phyloP scores from a whole-genome alignment of 768 basidiomycete species.

The Lactarius psammicola region DNA sequence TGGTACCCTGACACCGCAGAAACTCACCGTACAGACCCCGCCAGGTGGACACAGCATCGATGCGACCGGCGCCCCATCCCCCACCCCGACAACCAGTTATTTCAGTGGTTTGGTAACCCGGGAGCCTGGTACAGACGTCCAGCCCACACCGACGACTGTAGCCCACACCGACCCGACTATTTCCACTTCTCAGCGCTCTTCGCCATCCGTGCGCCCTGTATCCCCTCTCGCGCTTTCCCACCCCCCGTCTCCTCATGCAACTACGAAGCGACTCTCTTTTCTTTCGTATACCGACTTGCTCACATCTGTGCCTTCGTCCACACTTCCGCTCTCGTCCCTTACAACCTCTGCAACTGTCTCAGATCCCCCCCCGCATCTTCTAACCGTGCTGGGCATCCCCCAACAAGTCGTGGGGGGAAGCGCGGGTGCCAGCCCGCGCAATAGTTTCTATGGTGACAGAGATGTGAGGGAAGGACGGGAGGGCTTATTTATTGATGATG shows the following conservation, averaged over 20 bases:
- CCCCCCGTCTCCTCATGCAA: constrained; percentile 45
- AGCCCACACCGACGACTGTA: constrained; percentile 32
- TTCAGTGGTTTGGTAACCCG: constrained; percentile 35
- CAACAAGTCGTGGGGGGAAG: constrained; percentile 35
- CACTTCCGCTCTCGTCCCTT: constrained; percentile 68
- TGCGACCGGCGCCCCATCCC: background rate
- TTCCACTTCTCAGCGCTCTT: constrained; percentile 27
- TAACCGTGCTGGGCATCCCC: constrained; percentile 51
- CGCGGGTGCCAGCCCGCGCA: constrained; percentile 30
- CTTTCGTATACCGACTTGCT: constrained; percentile 87
- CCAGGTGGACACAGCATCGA: constrained; percentile 10
- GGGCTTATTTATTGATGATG: constrained; percentile 51
- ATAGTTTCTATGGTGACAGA: constrained; percentile 27
- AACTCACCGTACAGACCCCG: constrained; percentile 12
- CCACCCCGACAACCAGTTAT: constrained; percentile 38
- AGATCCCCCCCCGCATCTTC: constrained; percentile 74
- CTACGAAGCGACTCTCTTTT: constrained; percentile 78
- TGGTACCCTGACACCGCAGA: constrained; percentile 2
- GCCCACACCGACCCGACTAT: constrained; percentile 30
- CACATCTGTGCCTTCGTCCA: constrained; percentile 68
- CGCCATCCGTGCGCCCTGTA: constrained; percentile 29
- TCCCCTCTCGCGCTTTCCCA: constrained; percentile 39
- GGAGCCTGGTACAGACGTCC: constrained; percentile 13
- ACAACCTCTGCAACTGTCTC: constrained; percentile 57
- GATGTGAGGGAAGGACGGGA: constrained; percentile 27